phyloP scores from a whole-genome alignment of 768 basidiomycete genomes.

The Brasilioporus rufonigricans region DNA sequence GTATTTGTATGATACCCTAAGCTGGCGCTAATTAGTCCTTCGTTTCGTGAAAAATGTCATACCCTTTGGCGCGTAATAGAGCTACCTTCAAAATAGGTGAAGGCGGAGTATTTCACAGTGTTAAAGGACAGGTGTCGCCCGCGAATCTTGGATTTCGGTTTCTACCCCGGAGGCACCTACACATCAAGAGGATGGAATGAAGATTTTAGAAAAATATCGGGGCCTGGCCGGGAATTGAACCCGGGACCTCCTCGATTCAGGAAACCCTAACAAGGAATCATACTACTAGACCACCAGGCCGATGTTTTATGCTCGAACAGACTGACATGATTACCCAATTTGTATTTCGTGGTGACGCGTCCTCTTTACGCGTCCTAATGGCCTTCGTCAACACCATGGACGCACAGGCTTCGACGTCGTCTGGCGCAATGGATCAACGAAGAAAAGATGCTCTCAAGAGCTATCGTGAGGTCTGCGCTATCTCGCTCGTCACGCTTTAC shows the following conservation, averaged over 20 bases:
- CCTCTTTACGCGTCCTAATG: slow-evolving; percentile 12
- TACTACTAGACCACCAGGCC: slow-evolving; percentile 56
- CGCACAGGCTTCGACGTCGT: slow-evolving; percentile 45
- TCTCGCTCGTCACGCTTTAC: not conserved
- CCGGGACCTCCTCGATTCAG: slow-evolving; percentile 55
- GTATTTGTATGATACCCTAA: slow-evolving; percentile 10
- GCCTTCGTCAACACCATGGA: slow-evolving; percentile 25
- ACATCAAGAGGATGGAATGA: too few relatives aligned
- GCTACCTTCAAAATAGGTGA: too few relatives aligned
- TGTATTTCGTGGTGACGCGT: slow-evolving; percentile 24
- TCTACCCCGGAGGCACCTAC: too few relatives aligned
- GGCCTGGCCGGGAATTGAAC: slow-evolving; percentile 61
- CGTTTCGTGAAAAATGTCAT: not conserved
- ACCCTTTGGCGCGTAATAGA: too few relatives aligned
- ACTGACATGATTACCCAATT: not conserved
- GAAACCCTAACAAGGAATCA: slow-evolving; percentile 51
- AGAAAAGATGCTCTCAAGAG: slow-evolving; percentile 70
- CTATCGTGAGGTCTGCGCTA: slow-evolving; percentile 63
- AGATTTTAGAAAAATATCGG: slow-evolving; percentile 2
- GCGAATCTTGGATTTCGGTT: too few relatives aligned
- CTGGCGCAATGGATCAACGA: slow-evolving; percentile 64
- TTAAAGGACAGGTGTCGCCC: too few relatives aligned
- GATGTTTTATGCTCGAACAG: not conserved
- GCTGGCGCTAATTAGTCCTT: slow-evolving; percentile 9
- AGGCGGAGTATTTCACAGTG: too few relatives aligned